Evolutionary conservation across 2,329 filamentous ascomycete genomes (phyloP), one percentile per base, ranked within the genome.

Genomic region (Xylaria sp.): DNA sequence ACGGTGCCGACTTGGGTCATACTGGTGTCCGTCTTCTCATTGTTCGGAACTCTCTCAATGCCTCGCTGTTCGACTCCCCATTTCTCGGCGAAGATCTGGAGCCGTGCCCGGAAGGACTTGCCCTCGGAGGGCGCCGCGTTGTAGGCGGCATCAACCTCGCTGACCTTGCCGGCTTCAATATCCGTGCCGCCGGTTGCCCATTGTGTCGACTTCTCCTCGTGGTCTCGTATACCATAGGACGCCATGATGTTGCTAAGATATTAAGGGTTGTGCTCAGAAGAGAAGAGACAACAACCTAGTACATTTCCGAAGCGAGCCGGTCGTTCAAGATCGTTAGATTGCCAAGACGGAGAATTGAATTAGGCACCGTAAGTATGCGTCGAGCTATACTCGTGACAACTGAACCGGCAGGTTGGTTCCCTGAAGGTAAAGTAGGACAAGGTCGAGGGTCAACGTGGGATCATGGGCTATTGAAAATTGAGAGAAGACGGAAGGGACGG

Each of bases 31-130:
- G 80, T 85, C 66, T 87, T 78, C 75, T 91, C 88, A 67, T 87
- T 78, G 57, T 84, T 83, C 0, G 87, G 88, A 39, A 91, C 88
- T 52, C 88, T 81, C 75, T 92, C 88, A 61, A 92, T 90, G 57
- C 89, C 89, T 69, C 88, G 78, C 75, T 89, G 84, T 74, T 92
- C 89, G 57, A 92, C 82, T 48, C 86, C 83, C 63, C 88, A 79
- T 66, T 80, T 84, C 49, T 81, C 85, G 0, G 86, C 87, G 11
- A 89, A 67, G 35, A 84, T 80, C 72, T 88, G 86, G 0, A 85
- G 64, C 61, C 63, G 73, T 8, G 70, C 70, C 51, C 69, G 71
- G 2, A 71, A 18, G 46, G 68, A 69, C 34, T 63, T 53, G 1
- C 62, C 65, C 4, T 61, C 34, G 2, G 57, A 47, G 44, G 63